These are phyloP conservation scores for Phaseolus lunatus DNA, from an alignment of 306 rosid genomes.

Conservation along the genomic window DNA sequence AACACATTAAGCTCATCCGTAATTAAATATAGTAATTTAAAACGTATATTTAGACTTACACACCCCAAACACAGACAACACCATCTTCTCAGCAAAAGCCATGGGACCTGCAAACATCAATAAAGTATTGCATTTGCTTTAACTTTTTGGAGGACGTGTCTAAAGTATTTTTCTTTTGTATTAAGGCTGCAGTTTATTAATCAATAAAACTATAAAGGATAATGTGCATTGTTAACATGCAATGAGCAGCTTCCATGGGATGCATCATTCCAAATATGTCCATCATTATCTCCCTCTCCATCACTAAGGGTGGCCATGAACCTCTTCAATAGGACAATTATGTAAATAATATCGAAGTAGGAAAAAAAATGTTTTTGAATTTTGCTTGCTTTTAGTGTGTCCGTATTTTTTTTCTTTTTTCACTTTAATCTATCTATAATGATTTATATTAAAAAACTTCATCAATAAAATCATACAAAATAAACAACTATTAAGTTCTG, in stretches of 20 bases:
- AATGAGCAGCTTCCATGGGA: not conserved
- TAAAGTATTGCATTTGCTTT: not conserved
- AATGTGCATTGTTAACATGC: slow-evolving; percentile 15
- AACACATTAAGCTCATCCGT: not conserved
- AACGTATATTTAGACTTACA: slow-evolving; percentile 9
- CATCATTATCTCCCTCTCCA: not conserved
- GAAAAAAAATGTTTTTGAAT: not conserved
- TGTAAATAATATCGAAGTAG: not conserved
- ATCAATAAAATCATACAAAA: not conserved
- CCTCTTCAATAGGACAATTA: not conserved
- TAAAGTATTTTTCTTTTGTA: not conserved
- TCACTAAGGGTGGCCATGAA: not conserved
- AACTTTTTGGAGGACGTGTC: not conserved
- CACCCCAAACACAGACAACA: slow-evolving; percentile 74
- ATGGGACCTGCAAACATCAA: slow-evolving; percentile 68
- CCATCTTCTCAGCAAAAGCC: slow-evolving; percentile 91
- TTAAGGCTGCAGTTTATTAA: not conserved
- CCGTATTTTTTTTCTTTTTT: not conserved
- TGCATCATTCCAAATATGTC: not conserved
- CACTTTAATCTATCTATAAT: not conserved
- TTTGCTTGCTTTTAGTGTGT: not conserved
- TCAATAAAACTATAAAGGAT: not conserved
- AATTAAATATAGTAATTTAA: not conserved
- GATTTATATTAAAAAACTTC: not conserved
- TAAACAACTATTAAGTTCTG: too few relatives aligned